These are phyloP conservation scores for Russula ochroleuca DNA, from an alignment of 768 basidiomycete genomes.

Conservation along the genomic window DNA sequence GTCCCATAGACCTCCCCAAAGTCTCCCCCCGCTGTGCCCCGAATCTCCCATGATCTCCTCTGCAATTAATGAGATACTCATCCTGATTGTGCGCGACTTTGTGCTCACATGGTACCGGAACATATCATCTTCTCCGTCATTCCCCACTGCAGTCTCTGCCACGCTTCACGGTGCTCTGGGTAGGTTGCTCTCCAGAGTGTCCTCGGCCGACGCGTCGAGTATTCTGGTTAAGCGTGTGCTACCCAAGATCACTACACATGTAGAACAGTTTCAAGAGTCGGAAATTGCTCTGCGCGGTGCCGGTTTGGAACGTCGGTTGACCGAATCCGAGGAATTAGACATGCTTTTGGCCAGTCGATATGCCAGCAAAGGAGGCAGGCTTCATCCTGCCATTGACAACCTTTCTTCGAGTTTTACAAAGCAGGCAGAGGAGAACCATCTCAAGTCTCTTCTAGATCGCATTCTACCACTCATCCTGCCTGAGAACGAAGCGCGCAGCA, in stretches of 20 bases:
- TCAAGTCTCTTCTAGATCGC: conserved; percentile 64
- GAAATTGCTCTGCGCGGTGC: conserved; percentile 83
- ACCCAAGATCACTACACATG: conserved; percentile 84
- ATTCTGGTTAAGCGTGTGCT: conserved; percentile 79
- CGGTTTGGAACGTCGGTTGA: conserved; percentile 73
- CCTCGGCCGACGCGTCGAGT: conserved; percentile 63
- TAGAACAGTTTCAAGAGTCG: conserved; percentile 87
- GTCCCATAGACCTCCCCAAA: conserved; percentile 68
- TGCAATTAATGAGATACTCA: conserved; percentile 74
- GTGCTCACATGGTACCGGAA: conserved; percentile 85
- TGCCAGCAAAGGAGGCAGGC: conserved; percentile 57
- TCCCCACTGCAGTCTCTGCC: conserved; percentile 78
- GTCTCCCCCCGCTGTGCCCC: conserved; percentile 63
- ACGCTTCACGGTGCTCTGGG: conserved; percentile 65
- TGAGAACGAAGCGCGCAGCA: conserved; percentile 65
- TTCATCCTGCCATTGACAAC: conserved; percentile 86
- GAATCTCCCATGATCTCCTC: conserved; percentile 60
- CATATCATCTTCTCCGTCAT: conserved; percentile 81
- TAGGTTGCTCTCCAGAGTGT: conserved; percentile 52
- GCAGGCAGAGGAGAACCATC: conserved; percentile 85
- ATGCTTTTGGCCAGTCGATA: conserved; percentile 81
- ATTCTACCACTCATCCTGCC: conserved; percentile 73
- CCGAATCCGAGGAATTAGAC: conserved; percentile 88
- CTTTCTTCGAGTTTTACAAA: conserved; percentile 84
- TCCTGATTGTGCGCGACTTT: conserved; percentile 82